Base-by-base conservation (phyloP, 2,329 filamentous ascomycete species). In the Dothideomycetes sp. region DNA sequence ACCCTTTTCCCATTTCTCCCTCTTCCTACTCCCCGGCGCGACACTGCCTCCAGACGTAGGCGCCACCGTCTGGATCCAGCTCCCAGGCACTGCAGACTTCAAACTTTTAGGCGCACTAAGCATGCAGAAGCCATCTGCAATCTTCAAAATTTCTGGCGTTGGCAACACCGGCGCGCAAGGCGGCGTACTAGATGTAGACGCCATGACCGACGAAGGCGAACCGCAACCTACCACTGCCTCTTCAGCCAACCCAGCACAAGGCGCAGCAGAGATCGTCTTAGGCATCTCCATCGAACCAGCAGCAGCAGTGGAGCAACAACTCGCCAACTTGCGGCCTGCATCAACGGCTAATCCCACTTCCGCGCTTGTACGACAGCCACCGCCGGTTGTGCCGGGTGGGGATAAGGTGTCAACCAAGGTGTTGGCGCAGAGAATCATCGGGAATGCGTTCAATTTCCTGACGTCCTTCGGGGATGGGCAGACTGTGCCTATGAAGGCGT, bases 371-470 rank as follows among this genome's bases (percentile, higher is more conserved):
- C 49, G 57, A 16, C 31, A 47, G 19, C 49, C 17, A 9, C 37
- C 12, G 34, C 46, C 40, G 11, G 45, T 47, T 3, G 47, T 65
- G 34, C 22, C 22, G 22, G 22, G 7, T 27, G 22, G 7, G 22
- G 12, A 27, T 27, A 7, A 7, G 7, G 68, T 77, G 2, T 69
- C 74, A n/a, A 91, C 86, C 0, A 77, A 84, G 47, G 66, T 86
- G 2, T 70, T 98, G 17, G 91, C 91, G 19, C 87, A 96, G 63
- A 72, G 85, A 47, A 95, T 98, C 51, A 96, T 98, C 52, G 82
- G 85, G 52, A 94, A 95, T 60, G 91, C 89, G 11, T 98, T 96
- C 62, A 95, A 98, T 62, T 96, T 94, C 59, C 68, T 98, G 42
- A 79, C 89, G 3, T 83, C 86, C 52, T 96, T 94, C 67, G 82